These are phyloP conservation scores for Ophiostoma fasciatum DNA, from an alignment of 2,329 filamentous ascomycete genomes.

Conservation along the genomic window DNA sequence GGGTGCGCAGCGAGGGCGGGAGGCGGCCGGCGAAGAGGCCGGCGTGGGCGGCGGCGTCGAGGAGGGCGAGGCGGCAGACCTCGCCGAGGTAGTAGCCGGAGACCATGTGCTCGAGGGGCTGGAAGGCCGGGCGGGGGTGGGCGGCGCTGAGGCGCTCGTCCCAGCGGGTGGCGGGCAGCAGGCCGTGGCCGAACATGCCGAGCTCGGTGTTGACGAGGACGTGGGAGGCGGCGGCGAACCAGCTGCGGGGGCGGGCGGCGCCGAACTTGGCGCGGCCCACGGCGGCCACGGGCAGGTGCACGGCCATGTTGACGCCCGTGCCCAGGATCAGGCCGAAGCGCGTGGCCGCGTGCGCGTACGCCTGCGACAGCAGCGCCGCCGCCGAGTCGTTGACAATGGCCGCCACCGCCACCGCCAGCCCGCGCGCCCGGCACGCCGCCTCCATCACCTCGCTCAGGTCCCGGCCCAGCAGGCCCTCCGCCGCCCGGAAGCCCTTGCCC, in stretches of 20 bases:
- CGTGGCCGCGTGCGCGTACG: constrained; percentile 42
- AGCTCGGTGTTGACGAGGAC: constrained; percentile 55
- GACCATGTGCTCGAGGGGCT: constrained; percentile 47
- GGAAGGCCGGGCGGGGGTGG: constrained; percentile 43
- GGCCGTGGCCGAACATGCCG: constrained; percentile 47
- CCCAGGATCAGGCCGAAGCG: constrained; percentile 51
- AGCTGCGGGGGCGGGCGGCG: constrained; percentile 31
- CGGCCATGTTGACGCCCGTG: constrained; percentile 52
- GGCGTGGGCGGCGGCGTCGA: constrained; percentile 41
- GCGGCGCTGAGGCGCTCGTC: constrained; percentile 35
- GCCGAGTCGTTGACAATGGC: constrained; percentile 54
- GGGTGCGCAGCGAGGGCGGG: constrained; percentile 34
- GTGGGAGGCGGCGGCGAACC: constrained; percentile 44
- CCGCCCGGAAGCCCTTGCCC: constrained; percentile 52
- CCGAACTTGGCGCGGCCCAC: constrained; percentile 43
- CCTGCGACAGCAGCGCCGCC: constrained; percentile 49
- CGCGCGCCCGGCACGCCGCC: constrained; percentile 32
- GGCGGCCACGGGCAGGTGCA: constrained; percentile 43
- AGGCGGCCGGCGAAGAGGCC: constrained; percentile 41
- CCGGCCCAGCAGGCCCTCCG: constrained; percentile 40
- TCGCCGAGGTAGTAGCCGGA: constrained; percentile 55
- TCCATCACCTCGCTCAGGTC: constrained; percentile 45
- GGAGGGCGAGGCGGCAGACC: constrained; percentile 40
- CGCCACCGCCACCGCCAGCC: constrained; percentile 39
- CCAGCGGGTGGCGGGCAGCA: constrained; percentile 47